These are phyloP conservation scores for Aspergillus floridensis DNA, from an alignment of 2,329 filamentous ascomycete genomes.

Conservation along the genomic window DNA sequence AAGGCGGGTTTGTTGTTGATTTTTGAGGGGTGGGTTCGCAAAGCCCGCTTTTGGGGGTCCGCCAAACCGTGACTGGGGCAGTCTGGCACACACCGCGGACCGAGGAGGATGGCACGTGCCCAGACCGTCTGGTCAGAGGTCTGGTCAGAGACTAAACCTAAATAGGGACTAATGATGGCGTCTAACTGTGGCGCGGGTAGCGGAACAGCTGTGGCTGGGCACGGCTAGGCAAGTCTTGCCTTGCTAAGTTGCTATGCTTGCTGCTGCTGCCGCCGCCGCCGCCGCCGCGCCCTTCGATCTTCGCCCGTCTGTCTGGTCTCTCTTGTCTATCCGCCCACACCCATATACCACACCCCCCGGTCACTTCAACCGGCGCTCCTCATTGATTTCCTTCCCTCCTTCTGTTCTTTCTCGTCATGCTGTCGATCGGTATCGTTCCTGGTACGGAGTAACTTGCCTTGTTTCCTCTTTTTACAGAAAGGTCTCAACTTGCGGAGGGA, in stretches of 20 bases:
- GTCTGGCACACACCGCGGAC: not conserved
- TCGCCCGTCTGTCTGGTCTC: not conserved
- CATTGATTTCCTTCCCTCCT: not conserved
- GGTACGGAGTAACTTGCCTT: not conserved
- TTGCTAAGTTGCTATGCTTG: too few relatives aligned
- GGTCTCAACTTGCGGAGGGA: not conserved
- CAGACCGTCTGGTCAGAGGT: not conserved
- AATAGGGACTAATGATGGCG: slow-evolving; percentile 12
- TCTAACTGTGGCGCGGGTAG: not conserved
- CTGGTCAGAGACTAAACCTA: slow-evolving; percentile 6
- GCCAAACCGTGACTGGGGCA: not conserved
- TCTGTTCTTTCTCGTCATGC: not conserved
- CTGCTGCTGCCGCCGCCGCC: not conserved
- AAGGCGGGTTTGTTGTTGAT: not conserved
- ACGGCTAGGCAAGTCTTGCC: too few relatives aligned
- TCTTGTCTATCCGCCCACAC: not conserved
- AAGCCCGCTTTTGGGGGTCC: not conserved
- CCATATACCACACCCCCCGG: not conserved
- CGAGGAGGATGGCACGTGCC: not conserved
- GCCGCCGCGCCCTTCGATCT: not conserved
- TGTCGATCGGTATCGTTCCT: not conserved
- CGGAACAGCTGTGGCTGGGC: slow-evolving; percentile 8
- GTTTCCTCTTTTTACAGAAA: not conserved
- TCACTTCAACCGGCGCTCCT: not conserved
- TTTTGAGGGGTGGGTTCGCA: not conserved